phyloP scores from a whole-genome alignment of 257 asterid genomes.

The Pogostemon cablin region DNA sequence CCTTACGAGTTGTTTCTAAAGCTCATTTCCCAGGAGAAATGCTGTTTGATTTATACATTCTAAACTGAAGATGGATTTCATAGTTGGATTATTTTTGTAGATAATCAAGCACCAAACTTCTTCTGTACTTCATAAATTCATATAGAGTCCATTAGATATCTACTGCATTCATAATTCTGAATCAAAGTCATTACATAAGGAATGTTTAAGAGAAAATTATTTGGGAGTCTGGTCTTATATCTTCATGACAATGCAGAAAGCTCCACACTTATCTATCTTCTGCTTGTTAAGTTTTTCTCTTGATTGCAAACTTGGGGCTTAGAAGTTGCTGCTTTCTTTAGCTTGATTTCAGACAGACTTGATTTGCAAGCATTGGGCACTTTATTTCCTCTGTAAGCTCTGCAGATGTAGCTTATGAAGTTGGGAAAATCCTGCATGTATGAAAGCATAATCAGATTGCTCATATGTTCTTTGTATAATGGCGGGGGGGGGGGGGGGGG shows the following conservation, averaged over 20 bases:
- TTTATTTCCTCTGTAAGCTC: conserved; percentile 60
- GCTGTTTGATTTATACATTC: not conserved
- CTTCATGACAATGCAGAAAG: not conserved
- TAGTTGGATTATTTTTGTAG: conserved; percentile 6
- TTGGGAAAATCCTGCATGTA: conserved; percentile 67
- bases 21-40: not conserved
- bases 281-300: conserved; percentile 32
- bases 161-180: not conserved
- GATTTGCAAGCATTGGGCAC: conserved; percentile 60
- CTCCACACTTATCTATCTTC: conserved; percentile 8
- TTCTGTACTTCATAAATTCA: not conserved
- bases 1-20: not conserved
- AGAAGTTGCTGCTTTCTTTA: conserved; percentile 23
- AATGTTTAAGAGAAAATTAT: not conserved
- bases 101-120: conserved; percentile 5
- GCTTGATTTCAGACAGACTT: conserved; percentile 35
- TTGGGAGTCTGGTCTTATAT: conserved; percentile 2
- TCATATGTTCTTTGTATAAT: not conserved
- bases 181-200: conserved; percentile 13
- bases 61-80: conserved; percentile 3
- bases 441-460: not conserved
- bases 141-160: not conserved
- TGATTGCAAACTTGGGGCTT: conserved; percentile 43
- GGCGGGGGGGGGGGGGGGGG: not conserved
- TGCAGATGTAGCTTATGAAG: conserved; percentile 65